These are phyloP conservation scores for Oryza australiensis DNA, from an alignment of 176 grass and related monocot species.

Conservation along the genomic window DNA sequence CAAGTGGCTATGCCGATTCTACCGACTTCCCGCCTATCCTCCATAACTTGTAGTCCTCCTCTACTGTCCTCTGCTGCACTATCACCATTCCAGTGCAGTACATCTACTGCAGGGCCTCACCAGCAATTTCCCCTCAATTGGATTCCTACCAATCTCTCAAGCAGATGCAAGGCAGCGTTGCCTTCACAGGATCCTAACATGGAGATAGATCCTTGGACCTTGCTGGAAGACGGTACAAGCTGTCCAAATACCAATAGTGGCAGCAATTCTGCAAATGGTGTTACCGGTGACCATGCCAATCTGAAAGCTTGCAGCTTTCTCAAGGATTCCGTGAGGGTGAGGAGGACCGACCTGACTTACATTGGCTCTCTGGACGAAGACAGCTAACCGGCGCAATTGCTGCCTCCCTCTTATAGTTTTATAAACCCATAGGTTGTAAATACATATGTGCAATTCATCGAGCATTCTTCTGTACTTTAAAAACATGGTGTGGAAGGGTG, in stretches of 20 bases:
- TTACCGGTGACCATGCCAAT: slow-evolving; percentile 65
- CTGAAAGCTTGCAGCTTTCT: slow-evolving; percentile 90
- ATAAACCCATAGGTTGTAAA: background rate
- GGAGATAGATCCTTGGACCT: slow-evolving; percentile 86
- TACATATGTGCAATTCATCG: background rate
- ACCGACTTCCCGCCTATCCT: slow-evolving; percentile 49
- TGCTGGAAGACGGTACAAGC: slow-evolving; percentile 90
- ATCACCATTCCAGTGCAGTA: slow-evolving; percentile 47
- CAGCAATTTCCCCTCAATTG: slow-evolving; percentile 42
- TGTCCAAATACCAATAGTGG: slow-evolving; percentile 36
- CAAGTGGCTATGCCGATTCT: slow-evolving; percentile 87
- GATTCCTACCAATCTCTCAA: slow-evolving; percentile 55
- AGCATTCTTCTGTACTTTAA: background rate
- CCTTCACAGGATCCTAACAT: slow-evolving; percentile 68
- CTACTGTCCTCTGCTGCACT: slow-evolving; percentile 54
- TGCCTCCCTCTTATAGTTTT: background rate
- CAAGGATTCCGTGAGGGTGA: slow-evolving; percentile 86
- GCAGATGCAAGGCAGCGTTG: slow-evolving; percentile 59
- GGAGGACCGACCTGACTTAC: slow-evolving; percentile 88
- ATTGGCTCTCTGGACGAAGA: slow-evolving; percentile 94
- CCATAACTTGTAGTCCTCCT: slow-evolving; percentile 62
- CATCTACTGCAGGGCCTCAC: slow-evolving; percentile 47
- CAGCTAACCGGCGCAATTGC: slow-evolving; percentile 42
- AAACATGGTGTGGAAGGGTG: background rate
- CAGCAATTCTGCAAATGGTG: slow-evolving; percentile 41